These are phyloP conservation scores for Golubevia sp. DNA, from an alignment of 1,284 basidiomycete genomes.

Conservation along the genomic window DNA sequence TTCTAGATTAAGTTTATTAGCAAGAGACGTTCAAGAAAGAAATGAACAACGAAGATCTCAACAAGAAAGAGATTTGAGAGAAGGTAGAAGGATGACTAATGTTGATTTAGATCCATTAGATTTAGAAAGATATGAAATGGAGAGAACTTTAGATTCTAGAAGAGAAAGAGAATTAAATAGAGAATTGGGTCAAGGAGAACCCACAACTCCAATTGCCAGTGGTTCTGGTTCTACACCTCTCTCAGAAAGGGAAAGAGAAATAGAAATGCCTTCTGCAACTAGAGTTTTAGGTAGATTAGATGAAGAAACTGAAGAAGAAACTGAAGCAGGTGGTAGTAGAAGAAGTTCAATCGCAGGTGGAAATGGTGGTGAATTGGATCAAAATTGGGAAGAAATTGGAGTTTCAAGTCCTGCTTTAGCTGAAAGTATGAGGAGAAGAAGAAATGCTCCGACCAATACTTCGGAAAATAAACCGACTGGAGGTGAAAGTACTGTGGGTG, in stretches of 20 bases:
- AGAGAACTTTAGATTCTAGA: slow-evolving; percentile 4
- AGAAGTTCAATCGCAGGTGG: not conserved
- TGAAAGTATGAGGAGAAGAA: no score
- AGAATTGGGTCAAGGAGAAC: slow-evolving; percentile 18
- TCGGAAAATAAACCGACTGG: no score
- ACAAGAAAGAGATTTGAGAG: slow-evolving; percentile 25
- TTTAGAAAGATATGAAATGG: not conserved
- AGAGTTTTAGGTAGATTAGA: slow-evolving; percentile 41
- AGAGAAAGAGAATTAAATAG: slow-evolving; percentile 18
- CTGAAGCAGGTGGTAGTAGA: slow-evolving; percentile 14
- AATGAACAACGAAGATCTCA: slow-evolving; percentile 23
- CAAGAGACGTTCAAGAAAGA: slow-evolving; percentile 25
- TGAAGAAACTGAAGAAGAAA: slow-evolving; percentile 53
- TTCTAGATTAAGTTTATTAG: slow-evolving; percentile 26
- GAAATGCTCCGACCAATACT: no score
- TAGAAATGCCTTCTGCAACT: no score
- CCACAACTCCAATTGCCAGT: slow-evolving; percentile 16
- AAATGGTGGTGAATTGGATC: no score
- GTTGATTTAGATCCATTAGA: slow-evolving; percentile 11
- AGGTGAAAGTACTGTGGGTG: no score
- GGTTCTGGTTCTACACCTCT: slow-evolving; percentile 11
- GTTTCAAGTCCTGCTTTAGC: no score
- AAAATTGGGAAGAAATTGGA: no score
- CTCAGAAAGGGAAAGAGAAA: no score
- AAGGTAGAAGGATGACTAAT: slow-evolving; percentile 34